These are phyloP conservation scores for Adansonia digitata DNA, from an alignment of 345 rosid species.

Conservation along the genomic window DNA sequence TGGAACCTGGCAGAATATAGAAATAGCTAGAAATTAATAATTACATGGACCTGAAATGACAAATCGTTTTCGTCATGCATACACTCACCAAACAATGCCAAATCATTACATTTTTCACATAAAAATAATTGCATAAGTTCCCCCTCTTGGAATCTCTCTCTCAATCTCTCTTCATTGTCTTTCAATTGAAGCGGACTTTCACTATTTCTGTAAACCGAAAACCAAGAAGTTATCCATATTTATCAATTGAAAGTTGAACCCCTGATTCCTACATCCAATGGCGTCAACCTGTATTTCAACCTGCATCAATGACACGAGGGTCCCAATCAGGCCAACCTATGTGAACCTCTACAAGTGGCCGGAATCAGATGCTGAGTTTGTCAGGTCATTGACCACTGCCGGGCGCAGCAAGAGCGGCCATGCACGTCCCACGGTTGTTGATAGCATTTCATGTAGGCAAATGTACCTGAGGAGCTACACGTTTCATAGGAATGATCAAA, in stretches of 20 bases:
- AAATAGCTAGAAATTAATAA: background rate
- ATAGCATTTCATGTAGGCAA: too few species aligned
- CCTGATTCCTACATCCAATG: constrained; percentile 23
- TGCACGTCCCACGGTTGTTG: constrained; percentile 50
- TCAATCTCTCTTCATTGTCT: background rate
- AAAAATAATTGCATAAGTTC: background rate
- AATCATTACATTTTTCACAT: constrained; percentile 5
- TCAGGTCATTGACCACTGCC: constrained; percentile 36
- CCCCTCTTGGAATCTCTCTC: background rate
- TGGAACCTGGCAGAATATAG: background rate
- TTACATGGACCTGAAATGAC: background rate
- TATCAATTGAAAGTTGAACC: background rate
- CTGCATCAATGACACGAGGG: constrained; percentile 66
- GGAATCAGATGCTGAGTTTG: constrained; percentile 65
- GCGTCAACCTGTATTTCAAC: constrained; percentile 69
- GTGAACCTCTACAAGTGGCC: constrained; percentile 78
- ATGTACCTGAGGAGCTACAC: constrained; percentile 81
- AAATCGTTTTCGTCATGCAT: background rate
- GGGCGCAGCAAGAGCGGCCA: constrained; percentile 13
- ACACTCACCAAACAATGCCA: background rate
- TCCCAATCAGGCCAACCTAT: constrained; percentile 61
- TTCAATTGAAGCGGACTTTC: background rate
- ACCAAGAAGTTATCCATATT: background rate
- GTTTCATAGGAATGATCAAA: constrained; percentile 53
- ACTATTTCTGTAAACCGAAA: background rate